Percentiles rank a stretch among this genome's conserved stretches.
Evolutionary conservation across 2,329 filamentous ascomycete species (phyloP).

Genomic region (Penicillium nordicum): DNA sequence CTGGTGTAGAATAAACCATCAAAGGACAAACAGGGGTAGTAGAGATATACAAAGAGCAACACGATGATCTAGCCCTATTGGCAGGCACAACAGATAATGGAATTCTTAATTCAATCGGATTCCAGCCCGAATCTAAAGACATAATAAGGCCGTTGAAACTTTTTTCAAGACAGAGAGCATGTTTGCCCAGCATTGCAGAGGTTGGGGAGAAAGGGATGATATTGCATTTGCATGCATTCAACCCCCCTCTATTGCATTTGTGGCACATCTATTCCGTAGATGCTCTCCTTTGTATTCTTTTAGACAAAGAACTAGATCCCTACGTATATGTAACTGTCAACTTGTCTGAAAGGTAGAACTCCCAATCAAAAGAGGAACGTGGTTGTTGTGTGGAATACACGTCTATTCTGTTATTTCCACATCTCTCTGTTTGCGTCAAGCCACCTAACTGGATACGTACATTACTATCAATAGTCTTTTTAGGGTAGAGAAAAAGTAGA

Average conservation of each 20-base stretch:
- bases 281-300: neutral
- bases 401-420: constrained; percentile 16
- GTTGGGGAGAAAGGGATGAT: constrained; percentile 11
- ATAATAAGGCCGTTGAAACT: constrained; percentile 4
- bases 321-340: neutral
- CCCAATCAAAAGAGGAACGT: constrained; percentile 18
- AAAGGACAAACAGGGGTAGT: neutral
- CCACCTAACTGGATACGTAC: constrained; percentile 10
- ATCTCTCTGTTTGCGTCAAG: constrained; percentile 10
- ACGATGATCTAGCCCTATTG: constrained; percentile 2
- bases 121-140: constrained; percentile 12
- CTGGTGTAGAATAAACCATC: neutral
- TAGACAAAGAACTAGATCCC: constrained; percentile 10
- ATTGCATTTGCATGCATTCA: constrained; percentile 11
- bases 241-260: constrained; percentile 1
- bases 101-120: constrained; percentile 11
- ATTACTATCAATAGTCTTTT: constrained; percentile 4
- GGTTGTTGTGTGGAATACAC: constrained; percentile 12
- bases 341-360: constrained; percentile 17
- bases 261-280: neutral
- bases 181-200: constrained; percentile 1
- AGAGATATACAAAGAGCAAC: neutral
- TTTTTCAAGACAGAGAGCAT: constrained; percentile 3
- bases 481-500: neutral
- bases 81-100: constrained; percentile 11